Base-by-base conservation (phyloP, 495 filamentous ascomycete genomes). In the Aspergillus sclerotioniger region DNA sequence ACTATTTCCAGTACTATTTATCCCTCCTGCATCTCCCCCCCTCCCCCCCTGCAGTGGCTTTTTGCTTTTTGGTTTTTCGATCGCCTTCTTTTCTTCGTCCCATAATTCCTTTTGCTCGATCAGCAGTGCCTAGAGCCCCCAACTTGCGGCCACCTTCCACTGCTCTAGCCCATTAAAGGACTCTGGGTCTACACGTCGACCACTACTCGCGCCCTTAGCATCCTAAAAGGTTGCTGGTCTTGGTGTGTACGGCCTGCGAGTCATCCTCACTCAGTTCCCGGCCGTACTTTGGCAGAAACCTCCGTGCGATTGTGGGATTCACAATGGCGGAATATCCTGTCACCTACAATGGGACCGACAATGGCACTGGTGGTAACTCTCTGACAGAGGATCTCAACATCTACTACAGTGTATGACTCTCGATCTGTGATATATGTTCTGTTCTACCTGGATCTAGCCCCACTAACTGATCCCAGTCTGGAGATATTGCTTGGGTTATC, bases 401-500 rank as follows among this genome's bases (percentile, higher is more conserved):
- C 58, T 91, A 81, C 73, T 96, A 94, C 71, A 79, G 89, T 79
- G 89, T 92, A 76, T 52, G 82, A n/a, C 13, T 50, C 19, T n/a
- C 37, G 25, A 15, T 68, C 56, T 4, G 43, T 46, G 20, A 39
- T 20, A 17, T 17, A 5, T 46, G 49, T 32, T 15, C 17, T 8
- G 35, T n/a, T 15, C 17, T 8, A 32, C 13, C 43, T 19, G 6
- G 45, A n/a, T 10, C 37, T 37, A 28, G 17, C 12, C 31, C 10
- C 17, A 16, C 64, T 64, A 57, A 74, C 49, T 52, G 50, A 55
- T 32, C 57, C 41, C 54, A 96, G 87, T 78, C 84, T 54, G 94
- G 94, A 60, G 90, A 98, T 76, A 91, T 96, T 57, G 89, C 90
- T 20, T 98, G 90, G 90, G 86, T 97, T 74, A 81, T 98, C 59